A percentile compares a stretch with the other conserved stretches of the same genome.
These are phyloP conservation scores for Pezicula carpinea DNA, from an alignment of 2,329 filamentous ascomycete genomes.

Conservation along the genomic window DNA sequence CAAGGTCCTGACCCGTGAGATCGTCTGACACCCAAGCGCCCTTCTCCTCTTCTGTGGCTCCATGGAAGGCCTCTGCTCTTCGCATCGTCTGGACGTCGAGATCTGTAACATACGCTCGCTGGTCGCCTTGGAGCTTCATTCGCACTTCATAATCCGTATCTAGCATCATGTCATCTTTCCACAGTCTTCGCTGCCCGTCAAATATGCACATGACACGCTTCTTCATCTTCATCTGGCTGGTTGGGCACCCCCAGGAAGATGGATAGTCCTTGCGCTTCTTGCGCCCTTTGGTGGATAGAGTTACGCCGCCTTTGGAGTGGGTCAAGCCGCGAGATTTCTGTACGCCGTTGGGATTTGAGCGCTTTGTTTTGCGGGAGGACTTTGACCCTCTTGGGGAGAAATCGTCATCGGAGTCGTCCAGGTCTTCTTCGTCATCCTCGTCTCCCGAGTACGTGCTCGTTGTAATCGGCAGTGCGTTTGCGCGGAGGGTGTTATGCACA, in stretches of 20 bases:
- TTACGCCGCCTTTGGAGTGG: constrained; percentile 70
- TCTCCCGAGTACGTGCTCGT: constrained; percentile 41
- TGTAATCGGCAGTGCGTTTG: constrained; percentile 42
- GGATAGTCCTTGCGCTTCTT: constrained; percentile 95
- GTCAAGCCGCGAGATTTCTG: constrained; percentile 71
- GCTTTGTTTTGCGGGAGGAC: constrained; percentile 33
- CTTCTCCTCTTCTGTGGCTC: constrained; percentile 79
- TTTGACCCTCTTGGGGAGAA: constrained; percentile 41
- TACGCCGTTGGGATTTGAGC: constrained; percentile 43
- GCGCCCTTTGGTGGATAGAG: constrained; percentile 57
- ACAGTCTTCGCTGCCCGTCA: constrained; percentile 79
- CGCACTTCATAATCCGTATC: constrained; percentile 92
- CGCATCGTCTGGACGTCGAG: constrained; percentile 87
- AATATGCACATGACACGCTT: constrained; percentile 94
- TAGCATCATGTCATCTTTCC: constrained; percentile 99
- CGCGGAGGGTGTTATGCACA: constrained; percentile 58
- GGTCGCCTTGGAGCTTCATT: constrained; percentile 67
- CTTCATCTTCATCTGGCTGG: constrained; percentile 96
- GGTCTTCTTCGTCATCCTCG: constrained; percentile 46
- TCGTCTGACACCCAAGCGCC: constrained; percentile 78
- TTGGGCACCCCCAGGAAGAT: constrained; percentile 85
- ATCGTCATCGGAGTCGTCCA: constrained; percentile 53
- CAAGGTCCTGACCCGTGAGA: constrained; percentile 55
- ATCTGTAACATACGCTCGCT: constrained; percentile 72
- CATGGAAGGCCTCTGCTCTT: constrained; percentile 78